Conservation (phyloP, 768 basidiomycete genomes). For the Roridomyces roridus region DNA sequence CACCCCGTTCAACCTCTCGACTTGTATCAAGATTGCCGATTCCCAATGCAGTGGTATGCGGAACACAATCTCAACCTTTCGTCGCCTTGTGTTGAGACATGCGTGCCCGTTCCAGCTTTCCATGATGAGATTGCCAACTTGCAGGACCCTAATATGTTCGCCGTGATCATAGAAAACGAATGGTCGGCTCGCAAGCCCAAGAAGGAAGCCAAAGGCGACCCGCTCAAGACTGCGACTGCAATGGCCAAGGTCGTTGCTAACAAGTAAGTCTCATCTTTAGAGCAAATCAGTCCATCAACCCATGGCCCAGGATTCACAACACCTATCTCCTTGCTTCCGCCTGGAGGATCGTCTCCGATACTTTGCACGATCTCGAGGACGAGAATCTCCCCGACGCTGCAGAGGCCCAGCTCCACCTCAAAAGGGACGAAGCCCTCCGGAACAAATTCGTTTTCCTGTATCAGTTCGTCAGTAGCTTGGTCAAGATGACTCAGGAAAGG, state of each 20-base stretch:
- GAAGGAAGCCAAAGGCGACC: constrained; percentile 32
- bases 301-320: constrained; percentile 72
- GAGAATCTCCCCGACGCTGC: constrained; percentile 60
- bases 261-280: constrained; percentile 45
- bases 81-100: neutral
- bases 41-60: constrained; percentile 73
- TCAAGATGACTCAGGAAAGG: constrained; percentile 65
- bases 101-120: constrained; percentile 49
- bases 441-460: constrained; percentile 67
- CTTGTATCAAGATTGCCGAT: constrained; percentile 71
- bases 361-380: constrained; percentile 59
- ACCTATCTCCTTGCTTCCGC: constrained; percentile 81
- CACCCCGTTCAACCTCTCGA: constrained; percentile 68
- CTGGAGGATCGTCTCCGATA: constrained; percentile 76
- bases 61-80: constrained; percentile 10
- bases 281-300: neutral
- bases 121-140: constrained; percentile 74
- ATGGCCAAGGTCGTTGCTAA: constrained; percentile 66
- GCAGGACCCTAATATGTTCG: constrained; percentile 70
- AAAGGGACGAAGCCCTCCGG: constrained; percentile 55
- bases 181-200: constrained; percentile 55
- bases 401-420: constrained; percentile 55
- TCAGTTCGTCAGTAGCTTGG: constrained; percentile 65
- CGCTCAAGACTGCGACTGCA: constrained; percentile 49
- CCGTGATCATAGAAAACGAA: constrained; percentile 60